Percentiles rank a stretch among this genome's conserved stretches.
phyloP scores from a whole-genome alignment of 352 stramenopile genomes.

The Lagenidium giganteum region DNA sequence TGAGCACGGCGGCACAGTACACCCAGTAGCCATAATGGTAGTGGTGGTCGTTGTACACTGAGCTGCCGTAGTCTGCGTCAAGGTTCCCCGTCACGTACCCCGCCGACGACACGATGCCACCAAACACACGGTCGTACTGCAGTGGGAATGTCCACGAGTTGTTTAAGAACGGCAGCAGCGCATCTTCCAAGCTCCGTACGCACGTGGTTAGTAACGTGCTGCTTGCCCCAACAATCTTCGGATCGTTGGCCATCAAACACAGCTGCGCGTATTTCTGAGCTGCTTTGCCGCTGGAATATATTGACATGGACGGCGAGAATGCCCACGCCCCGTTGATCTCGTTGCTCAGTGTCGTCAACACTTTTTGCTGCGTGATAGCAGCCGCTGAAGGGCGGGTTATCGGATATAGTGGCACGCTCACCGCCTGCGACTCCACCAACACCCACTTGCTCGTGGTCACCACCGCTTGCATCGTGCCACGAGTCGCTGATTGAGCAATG shows the following conservation, averaged over 20 bases:
- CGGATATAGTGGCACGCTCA: conserved; percentile 61
- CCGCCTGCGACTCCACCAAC: conserved; percentile 31
- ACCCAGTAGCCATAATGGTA: conserved; percentile 79
- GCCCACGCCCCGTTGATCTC: conserved; percentile 58
- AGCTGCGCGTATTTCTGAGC: conserved; percentile 71
- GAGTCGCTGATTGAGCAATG: conserved; percentile 39
- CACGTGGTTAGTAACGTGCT: conserved; percentile 50
- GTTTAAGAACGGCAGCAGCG: conserved; percentile 46
- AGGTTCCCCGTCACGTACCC: conserved; percentile 43
- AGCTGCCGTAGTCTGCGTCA: conserved; percentile 70
- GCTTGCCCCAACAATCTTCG: conserved; percentile 47
- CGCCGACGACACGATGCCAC: conserved; percentile 60
- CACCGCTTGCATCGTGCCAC: conserved; percentile 48
- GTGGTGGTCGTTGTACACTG: conserved; percentile 76
- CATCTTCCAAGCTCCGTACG: conserved; percentile 53
- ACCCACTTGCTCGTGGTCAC: conserved; percentile 44
- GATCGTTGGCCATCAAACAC: conserved; percentile 72
- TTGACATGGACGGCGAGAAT: conserved; percentile 43
- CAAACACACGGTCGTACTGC: conserved; percentile 52
- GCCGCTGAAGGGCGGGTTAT: conserved; percentile 28
- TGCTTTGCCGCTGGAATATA: conserved; percentile 75
- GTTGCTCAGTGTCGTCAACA: conserved; percentile 37
- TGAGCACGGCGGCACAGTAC: conserved; percentile 53
- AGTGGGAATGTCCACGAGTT: conserved; percentile 66
- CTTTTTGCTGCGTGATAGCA: conserved; percentile 24